Evolutionary conservation across 2,329 filamentous ascomycete genomes (phyloP), one percentile per base, ranked within the genome.

Genomic region (Trichoderma brevicompactum): DNA sequence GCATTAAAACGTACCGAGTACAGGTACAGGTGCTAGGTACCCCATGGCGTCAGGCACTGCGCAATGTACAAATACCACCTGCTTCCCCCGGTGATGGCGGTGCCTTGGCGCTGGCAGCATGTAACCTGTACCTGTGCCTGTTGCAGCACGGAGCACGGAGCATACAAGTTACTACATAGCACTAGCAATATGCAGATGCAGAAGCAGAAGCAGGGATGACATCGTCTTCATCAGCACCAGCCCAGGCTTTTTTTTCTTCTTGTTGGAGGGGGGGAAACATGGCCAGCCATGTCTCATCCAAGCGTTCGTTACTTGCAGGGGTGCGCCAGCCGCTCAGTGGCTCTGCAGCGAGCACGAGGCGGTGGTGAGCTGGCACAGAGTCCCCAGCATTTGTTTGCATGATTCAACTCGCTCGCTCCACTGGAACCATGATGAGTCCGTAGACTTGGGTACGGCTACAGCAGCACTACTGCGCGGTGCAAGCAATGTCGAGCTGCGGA

Each of bases 341-440:
- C 60, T 63, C 60, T 63, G 49, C 60, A 63, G 17, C 60, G 38
- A 43, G 49, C 60, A 63, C 52, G 64, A 60, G 55, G 64, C 64
- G 64, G 64, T 65, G 64, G 64, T 65, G 64, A 60, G 64, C 64
- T 65, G 64, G 64, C 64, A 65, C 40, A 53, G 48, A 63, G 49
- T 63, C 59, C 59, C 36, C 49, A 38, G 40, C 28, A 19, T 63
- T 59, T 48, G 55, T 46, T 36, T 62, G 48, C 46, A 52, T 53
- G 59, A 62, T 43, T 28, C 23, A 28, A 62, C 34, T 28, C 23
- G 5, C 23, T 52, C 49, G 36, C 46, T 62, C 59, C 59, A 62
- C 59, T 50, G 17, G 43, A 32, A 7, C 40, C 56, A 53, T 43
- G 38, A 53, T 53, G 48, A 52, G 54, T 40, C 52, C 52, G 8